These are phyloP conservation scores for Cladosporium oxysporum DNA, from an alignment of 2,329 filamentous ascomycete genomes.

Conservation along the genomic window DNA sequence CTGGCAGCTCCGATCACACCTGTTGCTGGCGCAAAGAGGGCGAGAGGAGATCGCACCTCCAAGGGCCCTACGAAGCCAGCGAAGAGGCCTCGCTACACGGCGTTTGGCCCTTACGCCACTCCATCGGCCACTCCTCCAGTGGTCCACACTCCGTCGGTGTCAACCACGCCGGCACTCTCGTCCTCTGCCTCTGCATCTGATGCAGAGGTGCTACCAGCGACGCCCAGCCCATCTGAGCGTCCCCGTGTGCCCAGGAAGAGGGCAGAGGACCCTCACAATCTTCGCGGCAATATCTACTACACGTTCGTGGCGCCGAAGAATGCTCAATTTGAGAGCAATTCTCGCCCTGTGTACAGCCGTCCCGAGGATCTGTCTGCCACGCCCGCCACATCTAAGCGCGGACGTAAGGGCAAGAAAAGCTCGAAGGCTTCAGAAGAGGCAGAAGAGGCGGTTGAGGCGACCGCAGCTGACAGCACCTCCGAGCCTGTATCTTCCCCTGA, in stretches of 20 bases:
- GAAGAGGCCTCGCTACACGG: slow-evolving; percentile 14
- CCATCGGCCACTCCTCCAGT: neutral
- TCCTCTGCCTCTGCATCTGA: neutral
- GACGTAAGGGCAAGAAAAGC: neutral
- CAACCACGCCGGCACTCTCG: neutral
- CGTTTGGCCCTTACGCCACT: neutral
- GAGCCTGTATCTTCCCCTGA: neutral
- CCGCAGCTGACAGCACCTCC: neutral
- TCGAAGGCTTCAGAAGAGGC: neutral
- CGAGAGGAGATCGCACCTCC: neutral
- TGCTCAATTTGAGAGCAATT: neutral
- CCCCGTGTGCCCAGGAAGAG: neutral
- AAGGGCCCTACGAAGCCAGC: neutral
- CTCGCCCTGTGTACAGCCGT: neutral
- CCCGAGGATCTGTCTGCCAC: neutral
- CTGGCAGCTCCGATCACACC: neutral
- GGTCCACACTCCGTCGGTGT: neutral
- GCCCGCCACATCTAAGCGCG: neutral
- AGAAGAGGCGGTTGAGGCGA: neutral
- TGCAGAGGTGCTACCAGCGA: slow-evolving; percentile 6
- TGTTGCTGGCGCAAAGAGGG: slow-evolving; percentile 2
- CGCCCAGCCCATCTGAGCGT: neutral
- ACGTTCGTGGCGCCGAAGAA: neutral
- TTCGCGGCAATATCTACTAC: slow-evolving; percentile 7
- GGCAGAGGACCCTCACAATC: slow-evolving; percentile 12